Evolutionary conservation across 1,284 basidiomycete genomes (phyloP), one percentile per base, ranked within the genome.

Genomic region (Naganishia liquefaciens): DNA sequence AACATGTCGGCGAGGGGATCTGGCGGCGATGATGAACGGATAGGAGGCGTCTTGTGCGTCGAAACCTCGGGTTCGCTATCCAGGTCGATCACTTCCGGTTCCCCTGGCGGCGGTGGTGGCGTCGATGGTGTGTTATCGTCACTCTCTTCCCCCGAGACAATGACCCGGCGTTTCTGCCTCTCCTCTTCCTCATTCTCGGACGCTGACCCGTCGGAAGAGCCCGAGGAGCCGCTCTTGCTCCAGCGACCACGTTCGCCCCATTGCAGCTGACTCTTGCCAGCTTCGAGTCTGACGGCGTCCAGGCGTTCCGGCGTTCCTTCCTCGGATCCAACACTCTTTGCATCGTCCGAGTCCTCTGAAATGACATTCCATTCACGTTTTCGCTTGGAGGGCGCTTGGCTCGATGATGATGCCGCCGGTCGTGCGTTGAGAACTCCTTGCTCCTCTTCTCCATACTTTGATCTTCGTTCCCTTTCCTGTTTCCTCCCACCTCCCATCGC

Each of bases 261-360:
- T n/a, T 52, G 54, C 47, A 53, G 42, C 50, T 28, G 62, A 50
- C 43, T 62, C 43, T 52, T 55, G 0, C 46, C 55, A 2, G n/a
- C 37, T 37, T 27, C 62, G 19, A 51, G 46, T 28, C 39, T 25
- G 42, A 54, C 65, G 33, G 39, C 65, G n/a, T 27, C 65, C 37
- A 63, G 39, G 21, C 42, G 47, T 44, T 44, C 65, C 33, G 43
- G 54, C 11, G 47, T 55, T 40, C 40, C 65, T 44, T 54, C 65
- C 39, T 51, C 62, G 43, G 47, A 46, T 9, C 65, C 54, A 2
- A 27, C 43, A 39, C 28, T 49, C 19, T 19, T 19, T 11, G 25
- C 21, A 19, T 40, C 28, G 11, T 21, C n/a, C 13, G 15, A 30
- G 52, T 39, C 25, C 17, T 42, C 17, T 3, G 53, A 54, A 21